phyloP scores from a whole-genome alignment of 352 stramenopile genomes.

The Phytophthora vignae region DNA sequence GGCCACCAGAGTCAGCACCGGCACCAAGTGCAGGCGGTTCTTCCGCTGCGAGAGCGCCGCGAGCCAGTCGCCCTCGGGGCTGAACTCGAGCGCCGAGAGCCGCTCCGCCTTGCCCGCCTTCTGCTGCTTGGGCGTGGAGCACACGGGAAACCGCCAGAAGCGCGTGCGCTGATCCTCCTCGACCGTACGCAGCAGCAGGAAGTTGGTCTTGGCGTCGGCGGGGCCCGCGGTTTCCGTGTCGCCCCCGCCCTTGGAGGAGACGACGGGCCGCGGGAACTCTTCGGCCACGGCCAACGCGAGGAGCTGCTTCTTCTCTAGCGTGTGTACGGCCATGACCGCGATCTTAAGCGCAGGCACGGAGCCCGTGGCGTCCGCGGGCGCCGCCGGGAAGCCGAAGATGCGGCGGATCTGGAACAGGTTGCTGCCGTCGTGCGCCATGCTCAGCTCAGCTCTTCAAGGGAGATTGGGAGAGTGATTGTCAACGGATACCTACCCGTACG shows the following conservation, averaged over 20 bases:
- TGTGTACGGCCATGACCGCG: conserved; percentile 71
- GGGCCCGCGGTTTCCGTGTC: conserved; percentile 1
- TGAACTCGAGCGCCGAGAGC: conserved; percentile 78
- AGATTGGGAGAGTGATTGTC: not conserved
- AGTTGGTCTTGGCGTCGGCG: conserved; percentile 52
- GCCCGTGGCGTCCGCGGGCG: not conserved
- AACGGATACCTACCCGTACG: not conserved
- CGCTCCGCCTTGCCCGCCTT: conserved; percentile 54
- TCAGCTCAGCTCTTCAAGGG: conserved; percentile 2
- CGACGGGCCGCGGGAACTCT: conserved; percentile 10
- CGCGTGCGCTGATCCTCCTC: conserved; percentile 77
- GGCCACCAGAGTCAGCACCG: conserved; percentile 68
- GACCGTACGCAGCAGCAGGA: conserved; percentile 74
- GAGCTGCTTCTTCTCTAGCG: conserved; percentile 77
- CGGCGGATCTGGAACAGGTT: conserved; percentile 83
- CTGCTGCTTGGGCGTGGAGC: conserved; percentile 73
- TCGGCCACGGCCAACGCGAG: conserved; percentile 66
- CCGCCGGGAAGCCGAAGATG: conserved; percentile 52
- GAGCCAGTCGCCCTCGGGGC: conserved; percentile 88
- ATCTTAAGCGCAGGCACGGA: conserved; percentile 44
- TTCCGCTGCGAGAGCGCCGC: conserved; percentile 76
- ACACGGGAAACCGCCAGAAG: conserved; percentile 77
- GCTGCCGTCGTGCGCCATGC: conserved; percentile 48
- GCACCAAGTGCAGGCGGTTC: conserved; percentile 82
- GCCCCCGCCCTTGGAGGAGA: no score